These are phyloP conservation scores for Parastagonospora nodorum DNA, from an alignment of 2,329 filamentous ascomycete species.

Conservation along the genomic window DNA sequence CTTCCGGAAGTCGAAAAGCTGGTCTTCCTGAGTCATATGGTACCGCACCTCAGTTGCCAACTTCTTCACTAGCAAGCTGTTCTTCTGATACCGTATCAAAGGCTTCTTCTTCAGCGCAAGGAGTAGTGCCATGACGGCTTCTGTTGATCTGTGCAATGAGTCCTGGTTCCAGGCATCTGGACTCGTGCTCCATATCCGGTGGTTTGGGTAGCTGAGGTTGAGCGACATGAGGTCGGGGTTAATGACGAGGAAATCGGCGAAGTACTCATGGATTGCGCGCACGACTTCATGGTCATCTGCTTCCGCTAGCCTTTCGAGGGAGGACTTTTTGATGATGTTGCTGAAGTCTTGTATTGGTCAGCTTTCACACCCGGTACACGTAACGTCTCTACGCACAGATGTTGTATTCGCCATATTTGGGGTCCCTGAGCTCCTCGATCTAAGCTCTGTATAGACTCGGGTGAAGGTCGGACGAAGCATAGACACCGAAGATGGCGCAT, in stretches of 20 bases:
- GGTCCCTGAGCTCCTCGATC: slow-evolving; percentile 95
- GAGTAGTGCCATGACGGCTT: slow-evolving; percentile 82
- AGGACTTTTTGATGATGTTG: slow-evolving; percentile 96
- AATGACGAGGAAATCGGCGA: slow-evolving; percentile 92
- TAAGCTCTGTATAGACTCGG: slow-evolving; percentile 88
- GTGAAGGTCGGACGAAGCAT: slow-evolving; percentile 89
- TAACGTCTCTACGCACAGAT: slow-evolving; percentile 61
- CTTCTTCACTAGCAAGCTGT: slow-evolving; percentile 88
- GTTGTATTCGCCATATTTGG: slow-evolving; percentile 96
- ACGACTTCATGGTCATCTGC: slow-evolving; percentile 98
- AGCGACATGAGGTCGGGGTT: slow-evolving; percentile 93
- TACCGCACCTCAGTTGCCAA: slow-evolving; percentile 91
- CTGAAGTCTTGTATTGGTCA: slow-evolving; percentile 71
- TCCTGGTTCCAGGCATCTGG: slow-evolving; percentile 92
- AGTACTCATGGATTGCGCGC: slow-evolving; percentile 91
- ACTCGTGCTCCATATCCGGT: slow-evolving; percentile 78
- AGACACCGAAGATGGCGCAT: slow-evolving; percentile 96
- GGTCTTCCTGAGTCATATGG: slow-evolving; percentile 91
- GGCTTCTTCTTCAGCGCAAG: slow-evolving; percentile 96
- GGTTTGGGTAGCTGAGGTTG: slow-evolving; percentile 71
- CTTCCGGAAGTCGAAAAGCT: slow-evolving; percentile 93
- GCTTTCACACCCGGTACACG: not conserved
- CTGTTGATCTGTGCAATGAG: slow-evolving; percentile 81
- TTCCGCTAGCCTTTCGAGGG: slow-evolving; percentile 89
- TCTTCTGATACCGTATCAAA: slow-evolving; percentile 89